Percentiles rank a stretch among this genome's conserved stretches.
Conservation (phyloP, 139 green algal species). For the Micractinium sp. region DNA sequence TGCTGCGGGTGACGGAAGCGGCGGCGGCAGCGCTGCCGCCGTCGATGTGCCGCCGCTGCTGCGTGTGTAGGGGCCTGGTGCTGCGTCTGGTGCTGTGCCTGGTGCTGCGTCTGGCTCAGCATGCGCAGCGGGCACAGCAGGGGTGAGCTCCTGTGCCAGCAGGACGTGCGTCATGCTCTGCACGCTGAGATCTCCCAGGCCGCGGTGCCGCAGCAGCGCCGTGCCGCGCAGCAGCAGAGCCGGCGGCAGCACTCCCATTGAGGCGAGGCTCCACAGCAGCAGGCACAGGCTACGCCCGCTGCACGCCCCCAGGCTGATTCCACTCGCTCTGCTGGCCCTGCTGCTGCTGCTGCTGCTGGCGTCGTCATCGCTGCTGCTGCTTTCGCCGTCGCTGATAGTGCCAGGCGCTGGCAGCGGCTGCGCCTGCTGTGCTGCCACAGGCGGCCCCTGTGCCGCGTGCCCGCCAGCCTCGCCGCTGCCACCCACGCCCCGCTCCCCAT, state of each 20-base stretch:
- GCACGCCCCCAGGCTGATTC: background rate
- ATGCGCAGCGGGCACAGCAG: background rate
- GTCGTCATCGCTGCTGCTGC: too few relatives aligned
- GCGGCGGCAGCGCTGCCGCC: background rate
- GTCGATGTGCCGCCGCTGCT: background rate
- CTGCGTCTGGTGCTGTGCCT: background rate
- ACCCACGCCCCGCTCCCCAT: background rate
- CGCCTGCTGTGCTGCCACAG: background rate
- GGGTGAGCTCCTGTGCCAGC: background rate
- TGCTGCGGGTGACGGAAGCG: background rate
- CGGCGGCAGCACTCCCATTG: background rate
- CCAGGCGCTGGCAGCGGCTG: background rate
- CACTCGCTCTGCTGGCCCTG: background rate
- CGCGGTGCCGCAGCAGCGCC: background rate
- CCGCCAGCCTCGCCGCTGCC: background rate
- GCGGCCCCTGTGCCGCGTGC: background rate
- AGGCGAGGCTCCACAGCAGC: slow-evolving; percentile 31
- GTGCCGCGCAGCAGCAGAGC: background rate
- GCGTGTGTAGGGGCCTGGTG: background rate
- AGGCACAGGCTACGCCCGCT: slow-evolving; percentile 8
- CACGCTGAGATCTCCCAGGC: background rate
- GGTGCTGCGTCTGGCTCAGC: background rate
- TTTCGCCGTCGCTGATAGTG: background rate
- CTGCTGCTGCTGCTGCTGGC: background rate
- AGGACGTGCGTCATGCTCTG: slow-evolving; percentile 20